phyloP scores from a whole-genome alignment of 1,284 basidiomycete species.

The Waitea zeae region DNA sequence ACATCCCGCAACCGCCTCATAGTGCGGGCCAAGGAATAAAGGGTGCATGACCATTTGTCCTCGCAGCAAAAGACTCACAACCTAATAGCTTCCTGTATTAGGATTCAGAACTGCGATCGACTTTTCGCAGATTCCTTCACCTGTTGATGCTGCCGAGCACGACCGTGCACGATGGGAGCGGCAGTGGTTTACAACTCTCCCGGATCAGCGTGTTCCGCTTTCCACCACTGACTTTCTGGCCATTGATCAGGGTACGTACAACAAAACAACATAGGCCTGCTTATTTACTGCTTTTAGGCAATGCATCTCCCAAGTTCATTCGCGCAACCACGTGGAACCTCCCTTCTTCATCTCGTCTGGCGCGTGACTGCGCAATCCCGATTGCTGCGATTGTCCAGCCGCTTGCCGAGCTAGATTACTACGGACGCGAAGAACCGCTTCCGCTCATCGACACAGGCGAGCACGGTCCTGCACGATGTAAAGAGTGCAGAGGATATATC shows the following conservation, averaged over 20 bases:
- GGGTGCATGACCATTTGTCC: too few relatives aligned
- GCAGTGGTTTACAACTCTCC: slow-evolving; percentile 62
- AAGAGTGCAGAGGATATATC: slow-evolving; percentile 78
- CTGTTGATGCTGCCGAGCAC: slow-evolving; percentile 67
- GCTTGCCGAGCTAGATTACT: slow-evolving; percentile 70
- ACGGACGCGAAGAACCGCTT: slow-evolving; percentile 69
- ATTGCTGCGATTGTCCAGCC: slow-evolving; percentile 82
- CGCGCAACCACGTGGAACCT: slow-evolving; percentile 55
- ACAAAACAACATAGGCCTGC: too few relatives aligned
- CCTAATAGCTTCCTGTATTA: too few relatives aligned
- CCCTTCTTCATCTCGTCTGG: slow-evolving; percentile 69
- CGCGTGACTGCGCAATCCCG: slow-evolving; percentile 73
- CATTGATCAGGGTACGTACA: slow-evolving; percentile 73
- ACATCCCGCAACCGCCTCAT: too few relatives aligned
- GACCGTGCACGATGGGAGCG: slow-evolving; percentile 78
- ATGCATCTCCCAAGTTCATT: slow-evolving; percentile 52
- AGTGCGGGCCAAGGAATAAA: too few relatives aligned
- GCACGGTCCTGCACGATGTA: slow-evolving; percentile 75
- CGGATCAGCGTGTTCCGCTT: slow-evolving; percentile 58
- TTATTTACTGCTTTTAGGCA: slow-evolving; percentile 32
- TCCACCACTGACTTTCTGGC: slow-evolving; percentile 80
- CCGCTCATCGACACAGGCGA: slow-evolving; percentile 58
- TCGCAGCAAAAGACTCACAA: too few relatives aligned
- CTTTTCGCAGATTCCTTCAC: slow-evolving; percentile 82
- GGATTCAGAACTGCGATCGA: slow-evolving; percentile 78